Evolutionary conservation across 768 basidiomycete species (phyloP).

Genomic region (Termitomyces bulborhizus): DNA sequence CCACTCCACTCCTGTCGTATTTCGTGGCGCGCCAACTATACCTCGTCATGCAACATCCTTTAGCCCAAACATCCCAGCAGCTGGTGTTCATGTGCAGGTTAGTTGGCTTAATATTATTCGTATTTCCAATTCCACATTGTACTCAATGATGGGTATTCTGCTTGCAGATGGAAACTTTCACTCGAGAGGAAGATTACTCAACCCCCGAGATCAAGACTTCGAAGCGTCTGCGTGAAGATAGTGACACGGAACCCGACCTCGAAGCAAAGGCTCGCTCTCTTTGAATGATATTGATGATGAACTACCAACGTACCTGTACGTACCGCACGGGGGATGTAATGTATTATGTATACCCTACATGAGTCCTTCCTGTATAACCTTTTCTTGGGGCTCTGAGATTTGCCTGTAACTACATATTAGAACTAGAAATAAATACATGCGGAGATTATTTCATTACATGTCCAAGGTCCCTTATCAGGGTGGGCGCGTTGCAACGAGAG

Average conservation of each 20-base stretch:
- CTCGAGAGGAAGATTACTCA: constrained; percentile 22
- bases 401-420: no score
- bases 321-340: background rate
- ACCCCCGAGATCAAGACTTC: background rate
- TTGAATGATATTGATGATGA: constrained; percentile 3
- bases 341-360: background rate
- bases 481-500: background rate
- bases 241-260: constrained; percentile 13
- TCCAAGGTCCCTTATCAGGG: background rate
- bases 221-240: constrained; percentile 5
- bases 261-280: constrained; percentile 13
- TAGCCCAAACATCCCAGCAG: constrained; percentile 10
- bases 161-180: constrained; percentile 44
- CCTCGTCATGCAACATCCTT: constrained; percentile 17
- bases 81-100: constrained; percentile 44
- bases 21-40: constrained; percentile 15
- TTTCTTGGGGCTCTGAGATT: background rate
- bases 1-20: constrained; percentile 17
- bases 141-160: background rate
- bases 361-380: background rate
- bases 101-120: background rate
- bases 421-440: background rate
- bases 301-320: background rate
- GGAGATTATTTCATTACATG: background rate
- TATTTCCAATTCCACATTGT: background rate